Evolutionary conservation across 495 filamentous ascomycete species (phyloP), one percentile per base, ranked within the genome.

Genomic region (Penicillium cosmopolitanum): DNA sequence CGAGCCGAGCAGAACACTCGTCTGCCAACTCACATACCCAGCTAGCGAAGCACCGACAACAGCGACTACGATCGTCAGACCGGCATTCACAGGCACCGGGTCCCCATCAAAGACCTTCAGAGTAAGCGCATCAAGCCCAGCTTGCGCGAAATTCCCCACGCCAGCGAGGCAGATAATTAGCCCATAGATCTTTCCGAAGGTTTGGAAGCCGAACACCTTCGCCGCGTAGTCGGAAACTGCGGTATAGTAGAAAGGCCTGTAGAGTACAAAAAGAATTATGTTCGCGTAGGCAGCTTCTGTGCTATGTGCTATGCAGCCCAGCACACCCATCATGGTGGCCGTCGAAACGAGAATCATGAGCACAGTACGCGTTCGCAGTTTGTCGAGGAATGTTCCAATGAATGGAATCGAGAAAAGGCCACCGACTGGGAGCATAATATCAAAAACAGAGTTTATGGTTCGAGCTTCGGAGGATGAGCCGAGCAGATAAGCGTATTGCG

Each of bases 101-200:
- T 97, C 75, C 11, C 85, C 82, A 25, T 77, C 48, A 70, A 93
- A 97, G 1, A 76, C 77, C 48, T 81, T 79, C 61, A 96, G 89
- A 31, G 92, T 93, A 53, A 95, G 61, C 55, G 86, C 86, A 71
- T 97, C 95, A 28, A 98, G 76, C 0, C 82, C 92, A 10, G 87
- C 86, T 77, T 98, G 94, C 16, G 82, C 84, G 64, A 98, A 94
- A 72, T 96, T 97, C 51, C 93, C 81, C 11, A 98, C 65, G 6
- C 95, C 95, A 2, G 93, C 87, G 4, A 95, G 69, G 67, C 92
- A 97, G 58, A 97, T 97, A 55, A 97, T 87, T 8, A 93, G 81
- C n/a, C 95, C 95, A 70, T 98, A 97, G 25, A 98, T 91, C 56
- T 90, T 97, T 25, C 94, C 94, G 62, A 97, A 98, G 0, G 93